Evolutionary conservation across 768 basidiomycete species (phyloP).

Genomic region (Polyporus arcularius): DNA sequence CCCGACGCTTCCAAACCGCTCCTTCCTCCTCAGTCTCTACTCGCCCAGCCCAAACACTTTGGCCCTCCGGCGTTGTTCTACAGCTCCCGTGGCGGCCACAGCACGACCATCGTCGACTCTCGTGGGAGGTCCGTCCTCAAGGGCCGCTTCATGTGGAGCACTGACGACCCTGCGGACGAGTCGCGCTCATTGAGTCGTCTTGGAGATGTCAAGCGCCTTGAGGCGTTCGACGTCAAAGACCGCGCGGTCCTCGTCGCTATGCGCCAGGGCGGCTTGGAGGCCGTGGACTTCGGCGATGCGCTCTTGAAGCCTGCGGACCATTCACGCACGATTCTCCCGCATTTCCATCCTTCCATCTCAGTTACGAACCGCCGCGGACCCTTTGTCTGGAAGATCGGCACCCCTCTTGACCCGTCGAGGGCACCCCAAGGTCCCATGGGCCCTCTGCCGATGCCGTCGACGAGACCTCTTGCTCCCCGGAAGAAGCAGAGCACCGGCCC

Average conservation of each 20-base stretch:
- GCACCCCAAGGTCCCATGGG: slow-evolving; percentile 35
- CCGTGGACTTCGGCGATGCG: slow-evolving; percentile 77
- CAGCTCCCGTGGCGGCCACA: slow-evolving; percentile 88
- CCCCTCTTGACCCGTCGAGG: slow-evolving; percentile 52
- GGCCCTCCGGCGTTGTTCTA: slow-evolving; percentile 87
- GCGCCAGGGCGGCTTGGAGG: slow-evolving; percentile 85
- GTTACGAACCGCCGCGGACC: slow-evolving; percentile 69
- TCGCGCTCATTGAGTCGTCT: slow-evolving; percentile 48
- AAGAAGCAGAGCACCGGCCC: slow-evolving; percentile 53
- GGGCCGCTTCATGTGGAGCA: slow-evolving; percentile 77
- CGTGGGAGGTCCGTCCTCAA: slow-evolving; percentile 83
- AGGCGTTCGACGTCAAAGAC: slow-evolving; percentile 77
- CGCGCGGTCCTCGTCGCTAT: slow-evolving; percentile 81
- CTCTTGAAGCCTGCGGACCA: slow-evolving; percentile 78
- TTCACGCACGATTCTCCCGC: slow-evolving; percentile 70
- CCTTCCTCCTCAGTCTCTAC: slow-evolving; percentile 71
- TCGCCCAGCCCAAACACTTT: slow-evolving; percentile 78
- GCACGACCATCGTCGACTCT: slow-evolving; percentile 85
- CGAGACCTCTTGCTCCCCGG: slow-evolving; percentile 25
- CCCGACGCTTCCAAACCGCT: slow-evolving; percentile 54
- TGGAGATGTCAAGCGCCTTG: slow-evolving; percentile 82
- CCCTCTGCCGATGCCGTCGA: slow-evolving; percentile 23
- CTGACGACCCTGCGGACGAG: slow-evolving; percentile 53
- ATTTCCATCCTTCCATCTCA: slow-evolving; percentile 63
- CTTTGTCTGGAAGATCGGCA: slow-evolving; percentile 84